A percentile compares a stretch with the other conserved stretches of the same genome.
These are phyloP conservation scores for Punctularia strigosozonata DNA, from an alignment of 768 basidiomycete species.

Conservation along the genomic window DNA sequence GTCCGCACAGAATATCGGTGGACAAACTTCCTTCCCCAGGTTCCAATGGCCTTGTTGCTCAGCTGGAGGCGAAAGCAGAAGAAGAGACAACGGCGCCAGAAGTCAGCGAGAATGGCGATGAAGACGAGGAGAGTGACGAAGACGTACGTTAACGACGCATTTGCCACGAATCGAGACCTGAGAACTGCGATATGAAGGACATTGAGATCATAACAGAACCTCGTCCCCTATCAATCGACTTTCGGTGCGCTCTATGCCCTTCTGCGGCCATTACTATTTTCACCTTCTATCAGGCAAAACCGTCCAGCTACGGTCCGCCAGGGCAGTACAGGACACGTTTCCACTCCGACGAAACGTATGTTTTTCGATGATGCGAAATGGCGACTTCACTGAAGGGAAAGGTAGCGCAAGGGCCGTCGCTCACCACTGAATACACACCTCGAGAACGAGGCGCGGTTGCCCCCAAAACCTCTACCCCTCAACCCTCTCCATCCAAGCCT, in stretches of 20 bases:
- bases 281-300: constrained; percentile 20
- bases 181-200: constrained; percentile 33
- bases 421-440: constrained; percentile 78
- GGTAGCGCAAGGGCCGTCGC: constrained; percentile 43
- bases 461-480: constrained; percentile 17
- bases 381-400: constrained; percentile 17
- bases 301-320: constrained; percentile 16
- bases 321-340: constrained; percentile 14
- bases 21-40: constrained; percentile 1
- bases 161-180: neutral
- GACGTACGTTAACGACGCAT: constrained; percentile 24
- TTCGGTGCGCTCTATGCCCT: constrained; percentile 35
- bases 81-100: constrained; percentile 26
- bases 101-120: constrained; percentile 29
- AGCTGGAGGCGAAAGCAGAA: constrained; percentile 26
- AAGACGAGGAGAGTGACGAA: constrained; percentile 34
- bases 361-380: constrained; percentile 2
- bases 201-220: constrained; percentile 90
- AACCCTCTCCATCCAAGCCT: constrained; percentile 13
- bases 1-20: constrained; percentile 10
- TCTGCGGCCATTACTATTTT: constrained; percentile 1
- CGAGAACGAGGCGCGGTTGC: constrained; percentile 46
- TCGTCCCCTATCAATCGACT: constrained; percentile 57
- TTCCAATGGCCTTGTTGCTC: too few relatives aligned
- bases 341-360: constrained; percentile 18